These are phyloP conservation scores for Candida khao-thaluensis DNA, from an alignment of 805 yeast species.

Conservation along the genomic window DNA sequence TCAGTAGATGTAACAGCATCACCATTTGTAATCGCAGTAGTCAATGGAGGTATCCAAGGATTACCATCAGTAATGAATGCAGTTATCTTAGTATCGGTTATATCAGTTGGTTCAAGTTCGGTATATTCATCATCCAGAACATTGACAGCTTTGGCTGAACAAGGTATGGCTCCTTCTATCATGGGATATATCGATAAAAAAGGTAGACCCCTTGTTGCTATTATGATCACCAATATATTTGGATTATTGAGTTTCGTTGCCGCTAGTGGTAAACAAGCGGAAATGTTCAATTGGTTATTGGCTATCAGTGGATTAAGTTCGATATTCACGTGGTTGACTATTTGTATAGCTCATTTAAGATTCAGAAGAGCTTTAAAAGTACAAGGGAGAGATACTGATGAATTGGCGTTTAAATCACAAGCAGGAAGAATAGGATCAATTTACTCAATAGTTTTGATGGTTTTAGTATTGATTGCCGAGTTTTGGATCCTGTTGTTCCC, in stretches of 20 bases:
- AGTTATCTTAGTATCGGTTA: slow-evolving; percentile 63
- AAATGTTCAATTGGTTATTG: slow-evolving; percentile 40
- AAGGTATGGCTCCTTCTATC: slow-evolving; percentile 59
- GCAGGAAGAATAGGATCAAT: slow-evolving; percentile 39
- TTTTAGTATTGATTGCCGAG: slow-evolving; percentile 40
- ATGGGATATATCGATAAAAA: slow-evolving; percentile 69
- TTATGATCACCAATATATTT: slow-evolving; percentile 49
- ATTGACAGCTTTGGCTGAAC: slow-evolving; percentile 63
- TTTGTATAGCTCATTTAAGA: slow-evolving; percentile 38
- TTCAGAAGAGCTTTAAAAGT: slow-evolving; percentile 37
- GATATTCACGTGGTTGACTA: slow-evolving; percentile 42
- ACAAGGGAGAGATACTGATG: slow-evolving; percentile 36
- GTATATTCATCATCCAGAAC: slow-evolving; percentile 72
- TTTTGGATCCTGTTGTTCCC: slow-evolving; percentile 45
- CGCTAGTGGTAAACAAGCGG: slow-evolving; percentile 41
- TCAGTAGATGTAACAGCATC: slow-evolving; percentile 62
- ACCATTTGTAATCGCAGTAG: slow-evolving; percentile 73
- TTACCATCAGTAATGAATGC: slow-evolving; percentile 71
- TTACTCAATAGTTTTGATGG: slow-evolving; percentile 30
- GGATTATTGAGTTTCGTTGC: slow-evolving; percentile 59
- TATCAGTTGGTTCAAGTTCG: slow-evolving; percentile 73
- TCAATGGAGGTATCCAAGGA: slow-evolving; percentile 62
- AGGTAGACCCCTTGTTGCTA: slow-evolving; percentile 78
- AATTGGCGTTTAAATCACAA: slow-evolving; percentile 35
- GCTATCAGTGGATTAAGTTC: slow-evolving; percentile 42